Evolutionary conservation across 805 yeast species (phyloP).

Genomic region (Kazachstania viticola): DNA sequence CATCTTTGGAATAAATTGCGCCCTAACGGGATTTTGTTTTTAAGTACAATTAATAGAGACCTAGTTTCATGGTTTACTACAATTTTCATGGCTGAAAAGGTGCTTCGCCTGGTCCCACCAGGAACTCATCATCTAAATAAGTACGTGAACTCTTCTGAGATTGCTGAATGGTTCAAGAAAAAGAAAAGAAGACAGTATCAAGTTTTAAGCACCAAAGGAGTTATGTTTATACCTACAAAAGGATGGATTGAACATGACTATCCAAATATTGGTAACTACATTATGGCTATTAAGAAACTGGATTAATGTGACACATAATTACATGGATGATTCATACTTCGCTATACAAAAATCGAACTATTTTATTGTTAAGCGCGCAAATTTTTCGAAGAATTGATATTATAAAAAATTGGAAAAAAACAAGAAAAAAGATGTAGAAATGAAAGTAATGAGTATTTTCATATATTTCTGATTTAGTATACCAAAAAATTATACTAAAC

Average conservation of each 20-base stretch:
- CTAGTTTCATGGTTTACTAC: constrained; percentile 84
- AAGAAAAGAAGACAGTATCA: constrained; percentile 35
- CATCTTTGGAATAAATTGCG: constrained; percentile 57
- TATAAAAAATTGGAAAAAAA: neutral
- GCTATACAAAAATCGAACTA: no score
- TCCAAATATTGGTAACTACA: constrained; percentile 68
- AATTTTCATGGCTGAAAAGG: constrained; percentile 76
- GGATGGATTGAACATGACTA: constrained; percentile 73
- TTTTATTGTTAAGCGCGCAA: no score
- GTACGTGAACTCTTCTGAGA: constrained; percentile 69
- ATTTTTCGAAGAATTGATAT: no score
- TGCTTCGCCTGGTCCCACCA: constrained; percentile 70
- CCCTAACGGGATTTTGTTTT: constrained; percentile 64
- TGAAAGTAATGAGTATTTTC: no score
- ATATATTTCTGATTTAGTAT: no score
- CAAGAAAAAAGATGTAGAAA: neutral
- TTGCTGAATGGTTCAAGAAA: constrained; percentile 50
- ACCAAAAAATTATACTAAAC: no score
- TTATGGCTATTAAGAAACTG: constrained; percentile 66
- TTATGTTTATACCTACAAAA: constrained; percentile 65
- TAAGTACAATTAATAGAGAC: constrained; percentile 90
- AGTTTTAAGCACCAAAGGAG: constrained; percentile 62
- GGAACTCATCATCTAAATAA: constrained; percentile 88
- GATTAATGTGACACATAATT: no score
- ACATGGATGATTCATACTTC: no score